A percentile compares a stretch with the other conserved stretches of the same genome.
Evolutionary conservation across 306 rosid species (phyloP).

Genomic region (Inga oerstediana): DNA sequence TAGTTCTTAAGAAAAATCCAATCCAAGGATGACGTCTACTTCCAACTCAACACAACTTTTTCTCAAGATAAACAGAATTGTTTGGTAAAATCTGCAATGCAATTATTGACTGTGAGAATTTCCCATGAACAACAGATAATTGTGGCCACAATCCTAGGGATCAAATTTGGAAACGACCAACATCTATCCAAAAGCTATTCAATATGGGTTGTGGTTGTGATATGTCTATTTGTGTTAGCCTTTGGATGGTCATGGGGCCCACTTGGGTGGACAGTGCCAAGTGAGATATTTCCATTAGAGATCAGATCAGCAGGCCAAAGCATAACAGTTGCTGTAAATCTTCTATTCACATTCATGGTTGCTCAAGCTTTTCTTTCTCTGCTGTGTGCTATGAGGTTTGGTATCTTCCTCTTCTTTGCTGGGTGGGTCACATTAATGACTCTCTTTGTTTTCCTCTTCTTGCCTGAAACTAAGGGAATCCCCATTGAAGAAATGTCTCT

Average conservation of each 20-base stretch:
- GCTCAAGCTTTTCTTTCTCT: constrained; percentile 67
- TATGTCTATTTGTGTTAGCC: constrained; percentile 71
- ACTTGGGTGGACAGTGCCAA: constrained; percentile 78
- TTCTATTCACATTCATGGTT: constrained; percentile 61
- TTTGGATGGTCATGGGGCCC: constrained; percentile 88
- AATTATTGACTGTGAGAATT: constrained; percentile 1
- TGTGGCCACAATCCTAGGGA: constrained; percentile 55
- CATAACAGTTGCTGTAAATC: constrained; percentile 70
- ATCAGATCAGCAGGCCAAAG: constrained; percentile 78
- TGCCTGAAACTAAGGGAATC: constrained; percentile 76
- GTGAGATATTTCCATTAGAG: constrained; percentile 71
- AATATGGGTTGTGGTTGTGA: constrained; percentile 48
- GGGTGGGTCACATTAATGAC: constrained; percentile 73
- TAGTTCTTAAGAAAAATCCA: no score
- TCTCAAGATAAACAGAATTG: no score
- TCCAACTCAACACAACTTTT: no score
- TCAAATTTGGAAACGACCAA: constrained; percentile 54
- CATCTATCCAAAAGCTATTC: constrained; percentile 54
- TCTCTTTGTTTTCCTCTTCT: constrained; percentile 52
- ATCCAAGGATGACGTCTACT: no score
- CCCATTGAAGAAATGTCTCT: constrained; percentile 67
- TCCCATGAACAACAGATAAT: constrained; percentile 40
- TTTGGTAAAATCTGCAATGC: not conserved
- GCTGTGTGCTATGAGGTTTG: constrained; percentile 53
- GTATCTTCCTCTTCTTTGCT: constrained; percentile 72